Percentiles rank a stretch among this genome's conserved stretches.
phyloP scores from a whole-genome alignment of 495 filamentous ascomycete species.

The Durotheca rogersii region DNA sequence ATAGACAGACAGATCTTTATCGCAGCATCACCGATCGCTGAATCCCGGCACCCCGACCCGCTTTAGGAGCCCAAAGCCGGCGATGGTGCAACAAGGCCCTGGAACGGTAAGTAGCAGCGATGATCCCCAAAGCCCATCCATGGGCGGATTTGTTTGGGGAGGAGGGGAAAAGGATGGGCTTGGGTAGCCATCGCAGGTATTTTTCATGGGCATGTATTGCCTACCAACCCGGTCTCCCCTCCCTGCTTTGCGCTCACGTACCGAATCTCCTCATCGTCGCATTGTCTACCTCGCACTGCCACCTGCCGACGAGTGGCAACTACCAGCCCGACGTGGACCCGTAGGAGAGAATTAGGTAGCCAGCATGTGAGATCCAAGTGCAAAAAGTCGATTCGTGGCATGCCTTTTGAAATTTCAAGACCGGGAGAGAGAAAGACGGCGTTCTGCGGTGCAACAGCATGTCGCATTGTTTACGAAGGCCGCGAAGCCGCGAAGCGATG shows the following conservation, averaged over 20 bases:
- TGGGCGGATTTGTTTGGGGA: too few relatives aligned
- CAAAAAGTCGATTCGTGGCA: slow-evolving; percentile 12
- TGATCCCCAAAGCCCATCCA: slow-evolving; percentile 11
- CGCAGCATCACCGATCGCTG: slow-evolving; percentile 21
- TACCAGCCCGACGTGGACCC: slow-evolving; percentile 22
- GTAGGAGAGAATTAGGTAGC: too few relatives aligned
- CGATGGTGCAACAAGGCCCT: slow-evolving; percentile 18
- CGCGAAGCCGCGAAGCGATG: slow-evolving; percentile 26
- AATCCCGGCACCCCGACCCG: slow-evolving; percentile 27
- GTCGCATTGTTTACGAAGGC: slow-evolving; percentile 16
- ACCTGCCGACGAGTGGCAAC: slow-evolving; percentile 10
- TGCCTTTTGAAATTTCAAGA: slow-evolving; percentile 5
- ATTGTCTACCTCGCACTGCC: slow-evolving; percentile 9
- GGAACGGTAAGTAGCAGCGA: slow-evolving; percentile 16
- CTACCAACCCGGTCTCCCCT: too few relatives aligned
- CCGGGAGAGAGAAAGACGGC: slow-evolving; percentile 12
- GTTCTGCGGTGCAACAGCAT: slow-evolving; percentile 25
- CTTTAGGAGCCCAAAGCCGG: slow-evolving; percentile 14
- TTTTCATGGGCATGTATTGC: too few relatives aligned
- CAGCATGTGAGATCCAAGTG: slow-evolving; percentile 7
- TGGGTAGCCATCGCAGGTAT: too few relatives aligned
- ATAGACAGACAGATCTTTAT: too few relatives aligned
- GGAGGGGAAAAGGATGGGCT: too few relatives aligned
- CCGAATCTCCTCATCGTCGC: slow-evolving; percentile 5
- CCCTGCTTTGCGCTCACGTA: not conserved